Conservation (phyloP, 148 eudicot species). For the Polygonum maritimum region DNA sequence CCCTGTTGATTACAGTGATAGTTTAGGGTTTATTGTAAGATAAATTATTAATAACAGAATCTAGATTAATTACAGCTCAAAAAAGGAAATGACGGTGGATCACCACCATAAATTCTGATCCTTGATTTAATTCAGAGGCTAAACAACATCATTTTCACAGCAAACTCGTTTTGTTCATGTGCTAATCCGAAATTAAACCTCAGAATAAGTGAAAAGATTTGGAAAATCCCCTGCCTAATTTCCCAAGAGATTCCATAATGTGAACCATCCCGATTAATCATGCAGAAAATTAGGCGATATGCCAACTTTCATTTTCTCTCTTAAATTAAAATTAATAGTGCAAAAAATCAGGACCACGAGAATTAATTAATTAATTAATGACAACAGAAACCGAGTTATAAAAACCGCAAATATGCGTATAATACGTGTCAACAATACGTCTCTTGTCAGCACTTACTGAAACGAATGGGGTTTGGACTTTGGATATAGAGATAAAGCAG, state of each 20-base stretch:
- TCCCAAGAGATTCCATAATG: neutral
- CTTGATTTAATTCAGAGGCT: neutral
- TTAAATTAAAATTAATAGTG: neutral
- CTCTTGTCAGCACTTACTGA: neutral
- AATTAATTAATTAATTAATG: neutral
- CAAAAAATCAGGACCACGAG: neutral
- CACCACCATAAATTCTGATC: neutral
- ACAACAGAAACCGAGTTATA: neutral
- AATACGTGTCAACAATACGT: neutral
- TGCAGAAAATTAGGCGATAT: neutral
- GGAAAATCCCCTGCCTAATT: constrained; percentile 1
- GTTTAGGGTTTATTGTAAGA: too few relatives aligned
- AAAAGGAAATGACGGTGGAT: neutral
- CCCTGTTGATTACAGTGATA: too few relatives aligned
- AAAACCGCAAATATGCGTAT: neutral
- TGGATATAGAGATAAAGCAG: neutral
- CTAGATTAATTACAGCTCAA: neutral
- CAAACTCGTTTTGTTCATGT: constrained; percentile 6
- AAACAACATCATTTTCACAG: neutral
- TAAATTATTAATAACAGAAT: too few relatives aligned
- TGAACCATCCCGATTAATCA: neutral
- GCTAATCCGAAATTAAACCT: neutral
- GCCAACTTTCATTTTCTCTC: neutral
- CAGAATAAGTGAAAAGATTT: neutral
- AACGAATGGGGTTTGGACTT: neutral